These are phyloP conservation scores for Eucalyptus coolabah DNA, from an alignment of 345 rosid species.

Conservation along the genomic window DNA sequence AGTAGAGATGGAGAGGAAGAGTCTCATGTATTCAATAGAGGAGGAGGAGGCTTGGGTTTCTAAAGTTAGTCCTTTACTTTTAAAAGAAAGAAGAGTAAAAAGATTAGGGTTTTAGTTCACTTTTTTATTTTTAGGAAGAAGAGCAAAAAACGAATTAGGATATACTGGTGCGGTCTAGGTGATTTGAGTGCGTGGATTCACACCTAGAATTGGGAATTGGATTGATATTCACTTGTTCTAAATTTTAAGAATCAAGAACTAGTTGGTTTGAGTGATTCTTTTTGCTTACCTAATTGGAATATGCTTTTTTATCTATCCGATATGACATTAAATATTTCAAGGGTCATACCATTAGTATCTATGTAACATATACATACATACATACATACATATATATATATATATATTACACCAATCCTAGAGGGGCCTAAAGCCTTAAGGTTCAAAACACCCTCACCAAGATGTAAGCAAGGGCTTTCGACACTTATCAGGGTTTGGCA, in stretches of 20 bases:
- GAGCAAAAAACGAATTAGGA: no score
- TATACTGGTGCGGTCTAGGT: rapidly evolving
- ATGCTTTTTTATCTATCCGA: neutral
- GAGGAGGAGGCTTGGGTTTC: neutral
- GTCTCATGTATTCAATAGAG: rapidly evolving
- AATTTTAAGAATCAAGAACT: rapidly evolving
- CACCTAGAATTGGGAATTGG: no score
- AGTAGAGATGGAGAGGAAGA: neutral
- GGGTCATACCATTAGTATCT: no score
- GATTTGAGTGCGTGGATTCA: rapidly evolving
- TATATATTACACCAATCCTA: neutral
- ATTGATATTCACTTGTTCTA: neutral
- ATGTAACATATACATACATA: no score
- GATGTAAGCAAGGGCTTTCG: neutral
- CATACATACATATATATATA: no score
- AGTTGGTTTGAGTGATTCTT: neutral
- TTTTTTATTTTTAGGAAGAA: neutral
- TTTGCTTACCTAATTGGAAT: neutral
- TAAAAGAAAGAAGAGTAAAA: neutral
- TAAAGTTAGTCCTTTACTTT: neutral
- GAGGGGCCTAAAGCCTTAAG: neutral
- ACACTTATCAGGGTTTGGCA: neutral
- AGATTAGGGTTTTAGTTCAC: neutral
- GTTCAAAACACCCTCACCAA: neutral
- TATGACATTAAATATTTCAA: no score